Evolutionary conservation across 75 land plant species (phyloP), one percentile per base, ranked within the genome.

Genomic region (Gnetum montanum): DNA sequence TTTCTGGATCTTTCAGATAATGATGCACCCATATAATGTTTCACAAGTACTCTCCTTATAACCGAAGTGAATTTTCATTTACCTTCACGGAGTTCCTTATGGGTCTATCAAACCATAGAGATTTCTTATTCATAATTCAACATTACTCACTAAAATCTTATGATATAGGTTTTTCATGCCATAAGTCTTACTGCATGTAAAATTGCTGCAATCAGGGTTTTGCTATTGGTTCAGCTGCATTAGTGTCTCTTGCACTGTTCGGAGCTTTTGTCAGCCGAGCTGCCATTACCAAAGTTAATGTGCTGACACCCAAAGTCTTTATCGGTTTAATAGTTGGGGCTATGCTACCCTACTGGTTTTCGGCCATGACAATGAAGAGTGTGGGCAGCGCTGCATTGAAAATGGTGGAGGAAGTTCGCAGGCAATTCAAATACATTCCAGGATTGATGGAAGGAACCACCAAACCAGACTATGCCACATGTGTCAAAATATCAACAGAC

Each of bases 191-290:
- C 5, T 25, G n/a, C n/a, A n/a, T n/a, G n/a, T n/a, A n/a, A n/a
- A n/a, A n/a, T n/a, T n/a, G n/a, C n/a, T n/a, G n/a, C n/a, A n/a
- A n/a, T n/a, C n/a, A 81, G 84, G 85, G 86, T 12, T 83, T 83
- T 62, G 82, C 86, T 13, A 83, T 83, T 62, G 86, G 86, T 33
- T 83, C 82, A n/a, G 86, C 82, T 45, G 86, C 86, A 13, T 51
- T 83, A 16, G 86, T 83, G 37, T 83, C 82, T 16, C 63, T 83
- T 59, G 86, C 86, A 33, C 72, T 83, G 1, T 83, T 83, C 56
- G 86, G 86, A 26, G 86, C 82, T 8, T 77, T 83, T 68, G 86
- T 83, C 57, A 83, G 86, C 29, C 57, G 86, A 30, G 82, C 86
- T 23, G 78, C 46, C 13, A 71, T 83, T 23, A 51, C 74, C 15